phyloP scores from a whole-genome alignment of 805 yeast genomes.

The Barnettozyma pratensis region DNA sequence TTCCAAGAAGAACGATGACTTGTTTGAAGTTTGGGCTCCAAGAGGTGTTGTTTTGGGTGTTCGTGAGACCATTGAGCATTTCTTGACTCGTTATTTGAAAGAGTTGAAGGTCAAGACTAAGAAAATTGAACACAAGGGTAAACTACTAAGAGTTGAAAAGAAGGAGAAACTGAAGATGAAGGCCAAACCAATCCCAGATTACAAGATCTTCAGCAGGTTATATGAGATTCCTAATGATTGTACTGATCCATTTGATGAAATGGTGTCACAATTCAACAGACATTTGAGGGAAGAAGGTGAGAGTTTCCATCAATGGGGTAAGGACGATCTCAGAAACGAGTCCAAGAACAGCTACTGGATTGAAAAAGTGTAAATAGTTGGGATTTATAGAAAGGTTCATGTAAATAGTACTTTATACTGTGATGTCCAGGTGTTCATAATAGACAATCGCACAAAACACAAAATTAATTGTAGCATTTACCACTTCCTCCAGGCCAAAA shows the following conservation, averaged over 20 bases:
- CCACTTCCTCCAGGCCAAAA: neutral
- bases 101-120: constrained; percentile 27
- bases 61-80: constrained; percentile 45
- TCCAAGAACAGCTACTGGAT: constrained; percentile 25
- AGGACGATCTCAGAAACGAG: constrained; percentile 18
- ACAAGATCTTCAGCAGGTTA: constrained; percentile 21
- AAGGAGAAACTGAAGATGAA: constrained; percentile 17
- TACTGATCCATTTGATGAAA: constrained; percentile 27
- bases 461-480: neutral
- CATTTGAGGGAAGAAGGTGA: constrained; percentile 21
- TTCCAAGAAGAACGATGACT: constrained; percentile 26
- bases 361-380: constrained; percentile 19
- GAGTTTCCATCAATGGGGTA: constrained; percentile 18
- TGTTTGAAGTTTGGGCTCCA: constrained; percentile 51
- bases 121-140: constrained; percentile 13
- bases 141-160: constrained; percentile 6
- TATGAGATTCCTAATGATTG: constrained; percentile 22
- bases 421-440: constrained; percentile 18
- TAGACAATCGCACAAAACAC: neutral
- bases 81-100: constrained; percentile 27
- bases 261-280: constrained; percentile 17
- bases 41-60: constrained; percentile 47
- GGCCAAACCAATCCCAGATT: constrained; percentile 18
- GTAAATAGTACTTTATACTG: neutral
- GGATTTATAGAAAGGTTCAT: neutral